These are phyloP conservation scores for Metschnikowia rubicola DNA, from an alignment of 805 yeast species.

Conservation along the genomic window DNA sequence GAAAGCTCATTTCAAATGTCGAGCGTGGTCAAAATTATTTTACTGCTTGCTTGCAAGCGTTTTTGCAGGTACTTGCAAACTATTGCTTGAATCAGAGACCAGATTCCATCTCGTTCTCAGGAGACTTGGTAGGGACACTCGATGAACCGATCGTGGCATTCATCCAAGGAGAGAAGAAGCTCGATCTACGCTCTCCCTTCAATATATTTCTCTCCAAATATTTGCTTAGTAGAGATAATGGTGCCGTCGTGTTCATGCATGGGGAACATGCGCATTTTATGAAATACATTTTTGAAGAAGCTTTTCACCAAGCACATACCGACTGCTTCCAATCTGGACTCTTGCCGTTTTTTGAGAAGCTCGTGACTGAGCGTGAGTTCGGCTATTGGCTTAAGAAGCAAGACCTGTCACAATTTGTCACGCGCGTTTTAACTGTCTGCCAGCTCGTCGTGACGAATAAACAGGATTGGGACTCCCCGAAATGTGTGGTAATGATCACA, in stretches of 20 bases:
- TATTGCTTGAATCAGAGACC: conserved; percentile 1
- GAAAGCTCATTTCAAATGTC: conserved; percentile 5
- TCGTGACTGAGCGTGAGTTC: conserved; percentile 8
- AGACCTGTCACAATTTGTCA: neutral
- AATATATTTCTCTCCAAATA: conserved; percentile 2
- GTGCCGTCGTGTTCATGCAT: neutral
- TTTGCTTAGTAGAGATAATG: neutral
- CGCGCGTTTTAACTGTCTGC: conserved; percentile 1
- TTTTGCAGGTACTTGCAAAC: conserved; percentile 16
- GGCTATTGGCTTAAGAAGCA: conserved; percentile 1
- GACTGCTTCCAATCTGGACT: conserved; percentile 1
- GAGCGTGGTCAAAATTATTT: neutral
- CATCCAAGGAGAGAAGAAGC: neutral
- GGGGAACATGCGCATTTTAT: neutral
- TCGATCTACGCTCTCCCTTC: conserved; percentile 8
- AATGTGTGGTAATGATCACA: conserved; percentile 35
- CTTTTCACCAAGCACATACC: neutral
- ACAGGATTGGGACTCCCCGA: conserved; percentile 39
- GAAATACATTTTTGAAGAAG: conserved; percentile 3
- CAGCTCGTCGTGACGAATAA: conserved; percentile 33
- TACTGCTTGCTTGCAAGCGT: conserved; percentile 9
- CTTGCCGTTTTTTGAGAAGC: conserved; percentile 1
- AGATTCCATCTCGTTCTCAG: neutral
- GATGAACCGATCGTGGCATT: neutral
- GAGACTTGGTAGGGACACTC: conserved; percentile 3